These are phyloP conservation scores for Xenoacremonium recifei DNA, from an alignment of 2,329 filamentous ascomycete species.

Conservation along the genomic window DNA sequence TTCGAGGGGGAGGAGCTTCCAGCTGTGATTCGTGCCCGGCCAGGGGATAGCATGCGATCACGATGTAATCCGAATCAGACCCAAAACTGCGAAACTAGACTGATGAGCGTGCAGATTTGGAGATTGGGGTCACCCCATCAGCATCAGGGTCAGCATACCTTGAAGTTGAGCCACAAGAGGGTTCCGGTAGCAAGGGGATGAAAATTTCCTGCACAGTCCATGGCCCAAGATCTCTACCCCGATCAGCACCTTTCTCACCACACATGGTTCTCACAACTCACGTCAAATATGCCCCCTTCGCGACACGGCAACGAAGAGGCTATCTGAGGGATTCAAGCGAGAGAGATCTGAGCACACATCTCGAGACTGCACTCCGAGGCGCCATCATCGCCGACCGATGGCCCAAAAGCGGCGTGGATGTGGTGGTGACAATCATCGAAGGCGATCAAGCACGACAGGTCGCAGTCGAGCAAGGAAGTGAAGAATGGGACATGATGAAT, in stretches of 20 bases:
- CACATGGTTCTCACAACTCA: constrained; percentile 90
- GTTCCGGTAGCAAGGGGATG: constrained; percentile 61
- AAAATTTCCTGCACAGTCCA: constrained; percentile 94
- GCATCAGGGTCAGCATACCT: constrained; percentile 92
- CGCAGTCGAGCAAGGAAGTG: constrained; percentile 49
- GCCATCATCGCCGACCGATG: constrained; percentile 91
- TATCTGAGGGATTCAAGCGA: constrained; percentile 85
- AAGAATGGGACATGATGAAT: constrained; percentile 86
- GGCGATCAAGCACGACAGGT: constrained; percentile 75
- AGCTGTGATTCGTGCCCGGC: constrained; percentile 52
- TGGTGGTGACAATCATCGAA: constrained; percentile 89
- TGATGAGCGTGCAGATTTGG: constrained; percentile 61
- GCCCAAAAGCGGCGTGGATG: constrained; percentile 98
- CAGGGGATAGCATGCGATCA: constrained; percentile 72
- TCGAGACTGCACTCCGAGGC: constrained; percentile 86
- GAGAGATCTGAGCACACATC: constrained; percentile 83
- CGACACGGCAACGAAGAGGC: constrained; percentile 75
- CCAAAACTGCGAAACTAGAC: constrained; percentile 4
- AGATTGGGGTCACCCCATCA: constrained; percentile 88
- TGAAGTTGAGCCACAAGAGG: constrained; percentile 56
- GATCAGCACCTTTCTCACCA: constrained; percentile 87
- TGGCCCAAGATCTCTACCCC: constrained; percentile 84
- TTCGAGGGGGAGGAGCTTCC: constrained; percentile 54
- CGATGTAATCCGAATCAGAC: constrained; percentile 60
- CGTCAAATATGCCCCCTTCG: constrained; percentile 96